Percentiles rank a stretch among this genome's conserved stretches.
Evolutionary conservation across 2,329 filamentous ascomycete species (phyloP).

Genomic region (Paraconiothyrium sp.): DNA sequence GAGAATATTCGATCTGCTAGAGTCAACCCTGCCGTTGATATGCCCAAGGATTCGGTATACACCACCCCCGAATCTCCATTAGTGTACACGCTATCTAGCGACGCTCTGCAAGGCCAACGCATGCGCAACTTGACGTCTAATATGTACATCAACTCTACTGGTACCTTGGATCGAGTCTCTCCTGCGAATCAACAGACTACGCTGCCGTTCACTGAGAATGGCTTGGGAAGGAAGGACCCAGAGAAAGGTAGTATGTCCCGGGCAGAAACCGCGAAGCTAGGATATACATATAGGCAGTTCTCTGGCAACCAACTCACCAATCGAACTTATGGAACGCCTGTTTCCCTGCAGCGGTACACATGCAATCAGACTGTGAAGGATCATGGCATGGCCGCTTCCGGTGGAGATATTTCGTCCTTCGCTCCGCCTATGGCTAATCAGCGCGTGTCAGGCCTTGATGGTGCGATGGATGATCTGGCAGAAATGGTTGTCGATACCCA

Average conservation of each 20-base stretch:
- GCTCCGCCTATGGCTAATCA: slow-evolving; percentile 35
- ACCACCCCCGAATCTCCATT: slow-evolving; percentile 21
- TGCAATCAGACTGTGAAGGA: slow-evolving; percentile 34
- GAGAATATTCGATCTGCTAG: slow-evolving; percentile 39
- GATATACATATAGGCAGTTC: slow-evolving; percentile 28
- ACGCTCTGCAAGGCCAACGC: slow-evolving; percentile 25
- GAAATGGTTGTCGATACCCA: slow-evolving; percentile 37
- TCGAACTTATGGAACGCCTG: slow-evolving; percentile 31
- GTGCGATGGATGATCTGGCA: slow-evolving; percentile 50
- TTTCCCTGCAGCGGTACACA: slow-evolving; percentile 35
- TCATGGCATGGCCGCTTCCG: slow-evolving; percentile 21
- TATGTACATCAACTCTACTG: slow-evolving; percentile 25
- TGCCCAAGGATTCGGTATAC: slow-evolving; percentile 28
- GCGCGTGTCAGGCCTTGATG: slow-evolving; percentile 47
- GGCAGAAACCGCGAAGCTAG: slow-evolving; percentile 20
- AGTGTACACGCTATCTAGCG: slow-evolving; percentile 25
- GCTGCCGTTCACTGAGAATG: slow-evolving; percentile 23
- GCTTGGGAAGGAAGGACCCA: slow-evolving; percentile 21
- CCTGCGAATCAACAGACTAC: slow-evolving; percentile 22
- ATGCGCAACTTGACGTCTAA: slow-evolving; percentile 24
- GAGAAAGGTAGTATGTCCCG: slow-evolving; percentile 31
- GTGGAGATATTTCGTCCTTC: slow-evolving; percentile 19
- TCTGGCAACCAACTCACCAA: slow-evolving; percentile 39
- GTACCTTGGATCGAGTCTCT: slow-evolving; percentile 23
- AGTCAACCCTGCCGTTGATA: slow-evolving; percentile 18